Base-by-base conservation (phyloP, 176 grass and related monocot genomes). In the Alopecurus myosuroides region DNA sequence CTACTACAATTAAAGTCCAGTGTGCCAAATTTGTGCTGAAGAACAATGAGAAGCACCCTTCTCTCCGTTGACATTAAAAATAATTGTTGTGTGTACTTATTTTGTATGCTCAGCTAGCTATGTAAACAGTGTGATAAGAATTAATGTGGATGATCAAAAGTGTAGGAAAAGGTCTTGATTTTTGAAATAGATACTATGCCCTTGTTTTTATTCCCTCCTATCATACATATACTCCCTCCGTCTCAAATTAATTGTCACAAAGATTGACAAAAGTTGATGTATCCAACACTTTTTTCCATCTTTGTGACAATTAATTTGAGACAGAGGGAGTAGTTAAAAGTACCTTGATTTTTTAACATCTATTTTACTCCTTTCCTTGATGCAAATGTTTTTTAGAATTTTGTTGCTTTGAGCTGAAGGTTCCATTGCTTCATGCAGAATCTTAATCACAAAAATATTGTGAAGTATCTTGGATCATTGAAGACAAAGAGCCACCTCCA, bases 401-500 rank as follows among this genome's bases (percentile, higher is more conserved):
- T 19, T 70, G 67, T 78, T 70, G 18, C 36, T 19, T 48, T 7
- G 13, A 23, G 76, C 62, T 82, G 44, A 73, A 85, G 84, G 42
- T 86, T 74, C 31, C 44, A 5, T 46, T 61, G 52, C 69, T 86
- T 79, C 45, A 70, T 76, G 65, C 91, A 99, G 97, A 99, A 96
- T 89, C 91, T 99, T 70, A 99, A 99, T 88, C 97, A 99, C 86
- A 99, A 99, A 89, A 99, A 99, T 61, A 99, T 99, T 75, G 97
- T 99, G 71, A 99, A 94, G 78, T 99, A 99, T 81, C 89, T 96
- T 37, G 97, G 93, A 61, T 99, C 97, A 73, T 74, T 96, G 81
- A 99, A 91, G 93, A 99, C 93, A 82, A 99, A 69, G 88, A 92
- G 91, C 60, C 93, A 99, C 42, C 91, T 99, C 65, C 97, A 99